phyloP scores from a whole-genome alignment of 1,139 yeast genomes.

The Scheffersomyces insectosa region DNA sequence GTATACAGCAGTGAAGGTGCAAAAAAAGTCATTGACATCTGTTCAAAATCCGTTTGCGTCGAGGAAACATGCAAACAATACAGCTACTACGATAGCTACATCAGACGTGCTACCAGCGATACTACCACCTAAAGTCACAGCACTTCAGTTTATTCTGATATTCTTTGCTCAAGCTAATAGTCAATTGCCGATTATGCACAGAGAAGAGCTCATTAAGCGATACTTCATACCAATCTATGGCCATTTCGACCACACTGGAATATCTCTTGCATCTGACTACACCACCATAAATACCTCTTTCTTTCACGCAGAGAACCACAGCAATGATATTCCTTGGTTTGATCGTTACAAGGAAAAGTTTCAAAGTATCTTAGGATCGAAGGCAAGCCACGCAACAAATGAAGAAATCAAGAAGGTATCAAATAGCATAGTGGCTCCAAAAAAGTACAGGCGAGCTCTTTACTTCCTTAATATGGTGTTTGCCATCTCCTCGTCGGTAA shows the following conservation, averaged over 20 bases:
- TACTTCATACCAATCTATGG: slow-evolving; percentile 84
- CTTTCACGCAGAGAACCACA: slow-evolving; percentile 8
- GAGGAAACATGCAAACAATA: slow-evolving; percentile 15
- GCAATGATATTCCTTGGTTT: slow-evolving; percentile 49
- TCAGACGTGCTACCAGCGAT: slow-evolving; percentile 40
- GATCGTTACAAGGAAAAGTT: slow-evolving; percentile 32
- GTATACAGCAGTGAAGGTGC: slow-evolving; percentile 70
- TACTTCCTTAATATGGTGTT: slow-evolving; percentile 74
- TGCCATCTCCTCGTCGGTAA: slow-evolving; percentile 78
- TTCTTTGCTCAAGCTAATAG: slow-evolving; percentile 81
- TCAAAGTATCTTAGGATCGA: slow-evolving; percentile 17
- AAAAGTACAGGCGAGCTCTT: slow-evolving; percentile 40
- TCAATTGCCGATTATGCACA: slow-evolving; percentile 78
- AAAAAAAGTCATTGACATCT: slow-evolving; percentile 5
- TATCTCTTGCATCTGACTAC: slow-evolving; percentile 62
- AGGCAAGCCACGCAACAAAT: slow-evolving; percentile 4
- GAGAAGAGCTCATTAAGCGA: slow-evolving; percentile 67
- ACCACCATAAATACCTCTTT: slow-evolving; percentile 46
- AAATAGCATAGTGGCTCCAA: slow-evolving; percentile 46
- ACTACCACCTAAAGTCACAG: slow-evolving; percentile 71
- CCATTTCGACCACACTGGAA: slow-evolving; percentile 47
- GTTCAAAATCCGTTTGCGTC: slow-evolving; percentile 1
- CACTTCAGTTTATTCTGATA: slow-evolving; percentile 63
- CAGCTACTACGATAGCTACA: slow-evolving; percentile 1
- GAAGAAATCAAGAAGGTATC: slow-evolving; percentile 27